Percentiles rank a stretch among this genome's conserved stretches.
Evolutionary conservation across 129 eudicot genomes (phyloP).

Genomic region (Flaveria trinervia): DNA sequence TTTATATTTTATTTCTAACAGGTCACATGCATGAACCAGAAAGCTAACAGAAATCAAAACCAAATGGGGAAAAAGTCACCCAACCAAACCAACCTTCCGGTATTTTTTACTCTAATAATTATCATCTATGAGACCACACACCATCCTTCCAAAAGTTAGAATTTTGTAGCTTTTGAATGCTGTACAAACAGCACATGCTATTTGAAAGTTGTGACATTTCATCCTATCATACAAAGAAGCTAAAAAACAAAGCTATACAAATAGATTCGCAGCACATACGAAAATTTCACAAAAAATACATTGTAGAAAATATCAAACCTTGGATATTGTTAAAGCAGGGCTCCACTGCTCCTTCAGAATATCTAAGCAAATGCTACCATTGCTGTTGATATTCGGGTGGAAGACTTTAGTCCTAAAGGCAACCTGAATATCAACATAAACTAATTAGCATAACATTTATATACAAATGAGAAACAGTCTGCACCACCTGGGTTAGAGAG

Average conservation of each 20-base stretch:
- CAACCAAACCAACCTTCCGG: not conserved
- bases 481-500: not conserved
- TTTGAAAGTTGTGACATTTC: not conserved
- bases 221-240: not conserved
- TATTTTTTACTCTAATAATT: not conserved
- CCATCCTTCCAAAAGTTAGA: not conserved
- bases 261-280: not conserved
- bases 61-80: not conserved
- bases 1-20: not conserved
- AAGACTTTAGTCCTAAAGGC: slow-evolving; percentile 48
- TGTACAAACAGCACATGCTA: not conserved
- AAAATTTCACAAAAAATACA: not conserved
- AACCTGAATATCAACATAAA: slow-evolving; percentile 32
- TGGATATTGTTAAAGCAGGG: slow-evolving; percentile 47
- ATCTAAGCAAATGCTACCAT: slow-evolving; percentile 45
- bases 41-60: not conserved
- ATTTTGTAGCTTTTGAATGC: not conserved
- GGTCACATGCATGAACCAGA: not conserved
- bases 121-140: not conserved
- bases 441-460: not conserved
- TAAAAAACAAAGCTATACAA: not conserved
- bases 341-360: slow-evolving; percentile 49
- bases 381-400: slow-evolving; percentile 49
- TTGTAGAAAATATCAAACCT: slow-evolving; percentile 27
- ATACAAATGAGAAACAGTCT: not conserved